Evolutionary conservation across 495 filamentous ascomycete genomes (phyloP).

Genomic region (Aspergillus indologenus): DNA sequence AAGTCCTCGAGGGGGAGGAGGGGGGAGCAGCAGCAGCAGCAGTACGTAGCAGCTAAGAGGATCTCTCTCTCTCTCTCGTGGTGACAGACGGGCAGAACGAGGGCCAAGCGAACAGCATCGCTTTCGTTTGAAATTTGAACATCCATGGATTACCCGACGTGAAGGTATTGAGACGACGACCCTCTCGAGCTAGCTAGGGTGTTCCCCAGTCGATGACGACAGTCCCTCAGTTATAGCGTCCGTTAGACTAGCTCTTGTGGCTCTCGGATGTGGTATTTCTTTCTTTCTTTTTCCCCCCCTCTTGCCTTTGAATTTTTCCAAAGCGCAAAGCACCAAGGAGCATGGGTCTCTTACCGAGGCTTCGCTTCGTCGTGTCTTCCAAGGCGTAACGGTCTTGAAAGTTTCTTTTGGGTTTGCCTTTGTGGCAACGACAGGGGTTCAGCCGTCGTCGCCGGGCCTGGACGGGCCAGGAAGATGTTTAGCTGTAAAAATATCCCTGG

Average conservation of each 20-base stretch:
- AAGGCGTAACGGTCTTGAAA: neutral
- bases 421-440: neutral
- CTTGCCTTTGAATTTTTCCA: neutral
- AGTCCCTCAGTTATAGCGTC: conserved; percentile 4
- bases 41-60: neutral
- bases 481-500: neutral
- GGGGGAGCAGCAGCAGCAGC: too few species aligned
- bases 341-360: neutral
- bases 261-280: neutral
- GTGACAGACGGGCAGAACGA: neutral
- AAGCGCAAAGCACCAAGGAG: neutral
- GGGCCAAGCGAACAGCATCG: neutral
- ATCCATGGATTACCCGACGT: neutral
- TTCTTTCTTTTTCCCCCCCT: conserved; percentile 1
- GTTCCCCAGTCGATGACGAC: neutral
- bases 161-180: neutral
- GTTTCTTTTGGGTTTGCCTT: neutral
- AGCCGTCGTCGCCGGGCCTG: neutral
- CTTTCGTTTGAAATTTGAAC: neutral
- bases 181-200: neutral
- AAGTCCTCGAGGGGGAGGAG: neutral
- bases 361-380: neutral
- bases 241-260: neutral
- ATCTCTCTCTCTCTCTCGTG: too few species aligned
- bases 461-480: neutral